These are phyloP conservation scores for Leptosphaerulina australis DNA, from an alignment of 2,329 filamentous ascomycete species.

Conservation along the genomic window DNA sequence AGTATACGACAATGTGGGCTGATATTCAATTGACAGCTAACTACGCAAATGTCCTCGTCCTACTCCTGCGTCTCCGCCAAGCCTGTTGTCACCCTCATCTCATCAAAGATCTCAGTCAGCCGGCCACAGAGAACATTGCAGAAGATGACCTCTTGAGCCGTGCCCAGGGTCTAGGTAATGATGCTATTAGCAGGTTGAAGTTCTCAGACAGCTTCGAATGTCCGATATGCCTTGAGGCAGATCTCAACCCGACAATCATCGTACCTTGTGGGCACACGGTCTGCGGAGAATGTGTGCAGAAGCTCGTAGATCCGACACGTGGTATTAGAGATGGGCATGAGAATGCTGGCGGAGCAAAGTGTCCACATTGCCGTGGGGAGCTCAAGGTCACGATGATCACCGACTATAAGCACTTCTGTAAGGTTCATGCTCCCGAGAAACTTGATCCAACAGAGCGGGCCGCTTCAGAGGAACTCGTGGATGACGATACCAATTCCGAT, in stretches of 20 bases:
- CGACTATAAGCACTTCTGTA: conserved; percentile 74
- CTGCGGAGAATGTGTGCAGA: conserved; percentile 77
- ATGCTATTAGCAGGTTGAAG: conserved; percentile 71
- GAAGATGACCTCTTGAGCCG: conserved; percentile 65
- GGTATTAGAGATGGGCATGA: conserved; percentile 63
- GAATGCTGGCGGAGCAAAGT: conserved; percentile 64
- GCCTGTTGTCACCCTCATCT: conserved; percentile 79
- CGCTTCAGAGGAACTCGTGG: conserved; percentile 22
- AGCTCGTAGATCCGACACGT: conserved; percentile 66
- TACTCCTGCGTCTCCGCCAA: conserved; percentile 80
- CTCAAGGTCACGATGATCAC: conserved; percentile 74
- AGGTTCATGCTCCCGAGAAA: conserved; percentile 68
- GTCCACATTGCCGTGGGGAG: conserved; percentile 74
- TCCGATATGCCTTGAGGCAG: conserved; percentile 79
- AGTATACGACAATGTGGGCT: background rate
- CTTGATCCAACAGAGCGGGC: conserved; percentile 32
- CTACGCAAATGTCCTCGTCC: conserved; percentile 80
- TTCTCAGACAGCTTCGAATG: conserved; percentile 71
- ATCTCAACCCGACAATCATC: conserved; percentile 76
- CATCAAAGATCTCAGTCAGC: conserved; percentile 69
- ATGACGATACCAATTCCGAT: conserved; percentile 36
- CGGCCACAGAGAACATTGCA: conserved; percentile 63
- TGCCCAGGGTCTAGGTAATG: conserved; percentile 63
- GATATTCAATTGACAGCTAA: conserved; percentile 51
- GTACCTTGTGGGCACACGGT: conserved; percentile 82